A percentile compares a stretch with the other conserved stretches of the same genome.
Conservation (phyloP, 2,329 filamentous ascomycete species). For the Trichoderma guizhouense region DNA sequence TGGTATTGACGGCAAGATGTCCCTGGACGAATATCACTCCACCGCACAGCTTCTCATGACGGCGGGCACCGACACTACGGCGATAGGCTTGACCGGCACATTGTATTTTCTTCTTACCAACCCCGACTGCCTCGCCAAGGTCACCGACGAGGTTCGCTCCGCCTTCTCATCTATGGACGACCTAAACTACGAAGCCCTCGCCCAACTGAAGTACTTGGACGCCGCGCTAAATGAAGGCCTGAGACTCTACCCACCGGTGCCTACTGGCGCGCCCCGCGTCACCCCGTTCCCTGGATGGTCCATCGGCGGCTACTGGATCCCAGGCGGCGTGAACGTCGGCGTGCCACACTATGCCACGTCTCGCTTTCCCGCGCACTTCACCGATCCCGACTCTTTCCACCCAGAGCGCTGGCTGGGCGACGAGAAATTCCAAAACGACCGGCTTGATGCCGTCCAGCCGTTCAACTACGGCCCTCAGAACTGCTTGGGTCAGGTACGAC, state of each 20-base stretch:
- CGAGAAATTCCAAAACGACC: not conserved
- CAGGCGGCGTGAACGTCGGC: not conserved
- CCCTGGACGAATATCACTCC: not conserved
- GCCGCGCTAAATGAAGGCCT: conserved; percentile 42
- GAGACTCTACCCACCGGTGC: conserved; percentile 34
- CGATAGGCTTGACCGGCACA: conserved; percentile 19
- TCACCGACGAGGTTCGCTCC: conserved; percentile 39
- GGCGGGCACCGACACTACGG: not conserved
- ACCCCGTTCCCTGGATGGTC: not conserved
- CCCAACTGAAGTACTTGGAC: conserved; percentile 36
- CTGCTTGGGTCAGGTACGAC: not conserved
- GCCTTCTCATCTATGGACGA: conserved; percentile 35
- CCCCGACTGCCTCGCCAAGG: conserved; percentile 20
- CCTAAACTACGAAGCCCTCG: conserved; percentile 35
- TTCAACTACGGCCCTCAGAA: not conserved
- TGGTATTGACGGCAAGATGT: not conserved
- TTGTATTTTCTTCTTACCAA: conserved; percentile 30
- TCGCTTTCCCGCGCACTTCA: not conserved
- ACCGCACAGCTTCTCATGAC: not conserved
- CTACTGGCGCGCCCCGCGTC: not conserved
- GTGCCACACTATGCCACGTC: not conserved
- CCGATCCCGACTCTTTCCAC: conserved; percentile 1
- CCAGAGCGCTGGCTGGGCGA: not conserved
- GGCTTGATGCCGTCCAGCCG: not conserved
- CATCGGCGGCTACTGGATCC: not conserved